Percentiles rank a stretch among this genome's conserved stretches.
These are phyloP conservation scores for Gyromitra esculenta DNA, from an alignment of 2,329 filamentous ascomycete genomes.

Conservation along the genomic window DNA sequence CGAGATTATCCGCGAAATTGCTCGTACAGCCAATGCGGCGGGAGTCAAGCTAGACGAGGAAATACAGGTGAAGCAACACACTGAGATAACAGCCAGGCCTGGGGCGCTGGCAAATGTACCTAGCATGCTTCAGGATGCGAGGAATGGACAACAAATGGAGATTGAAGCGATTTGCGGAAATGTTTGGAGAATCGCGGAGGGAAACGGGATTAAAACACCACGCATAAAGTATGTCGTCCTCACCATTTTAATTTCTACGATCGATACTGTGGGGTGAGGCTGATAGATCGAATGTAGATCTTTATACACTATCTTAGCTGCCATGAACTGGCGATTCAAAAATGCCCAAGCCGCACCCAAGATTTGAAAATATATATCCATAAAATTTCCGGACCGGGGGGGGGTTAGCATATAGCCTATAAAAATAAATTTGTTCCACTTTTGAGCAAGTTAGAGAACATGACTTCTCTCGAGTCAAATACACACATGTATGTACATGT, in stretches of 20 bases:
- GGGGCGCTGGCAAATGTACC: conserved; percentile 69
- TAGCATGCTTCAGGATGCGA: conserved; percentile 77
- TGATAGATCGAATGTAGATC: conserved; percentile 24
- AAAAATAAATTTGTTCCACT: neutral
- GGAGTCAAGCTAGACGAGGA: conserved; percentile 69
- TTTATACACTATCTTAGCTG: conserved; percentile 44
- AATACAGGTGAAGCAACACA: conserved; percentile 67
- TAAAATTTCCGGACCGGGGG: neutral
- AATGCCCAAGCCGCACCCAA: neutral
- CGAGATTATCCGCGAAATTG: conserved; percentile 70
- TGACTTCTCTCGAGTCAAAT: too few relatives aligned
- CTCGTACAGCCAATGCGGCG: conserved; percentile 76
- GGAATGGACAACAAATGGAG: conserved; percentile 66
- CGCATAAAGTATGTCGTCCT: conserved; percentile 62
- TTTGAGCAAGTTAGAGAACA: too few relatives aligned
- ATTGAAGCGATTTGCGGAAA: conserved; percentile 78
- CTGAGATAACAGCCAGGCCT: conserved; percentile 67
- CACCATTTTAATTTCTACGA: neutral
- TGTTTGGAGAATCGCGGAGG: conserved; percentile 72
- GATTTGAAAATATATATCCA: conserved; percentile 1
- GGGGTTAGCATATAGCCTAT: neutral
- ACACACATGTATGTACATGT: too few relatives aligned
- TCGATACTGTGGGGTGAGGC: neutral
- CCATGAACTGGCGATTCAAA: conserved; percentile 50
- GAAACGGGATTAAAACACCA: conserved; percentile 72